Percentiles rank a stretch among this genome's conserved stretches.
Conservation (phyloP, 768 basidiomycete species). For the Tubosaeta sp. region DNA sequence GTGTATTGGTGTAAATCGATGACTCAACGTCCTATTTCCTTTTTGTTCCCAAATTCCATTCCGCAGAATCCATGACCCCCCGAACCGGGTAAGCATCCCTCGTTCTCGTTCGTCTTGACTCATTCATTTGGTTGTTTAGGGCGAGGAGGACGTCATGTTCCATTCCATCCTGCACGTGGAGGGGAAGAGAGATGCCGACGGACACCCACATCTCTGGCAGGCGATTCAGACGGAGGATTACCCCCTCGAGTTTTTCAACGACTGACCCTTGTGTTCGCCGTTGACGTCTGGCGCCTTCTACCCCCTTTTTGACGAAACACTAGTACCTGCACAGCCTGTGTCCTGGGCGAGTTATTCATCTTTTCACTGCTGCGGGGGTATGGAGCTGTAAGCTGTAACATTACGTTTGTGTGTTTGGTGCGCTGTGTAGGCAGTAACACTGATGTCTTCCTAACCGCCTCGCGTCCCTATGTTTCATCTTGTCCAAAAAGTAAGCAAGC, state of each 20-base stretch:
- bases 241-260: conserved; percentile 41
- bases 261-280: conserved; percentile 6
- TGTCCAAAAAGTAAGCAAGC: no score
- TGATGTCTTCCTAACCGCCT: conserved; percentile 2
- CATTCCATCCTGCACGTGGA: conserved; percentile 69
- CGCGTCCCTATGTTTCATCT: not conserved
- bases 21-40: conserved; percentile 9
- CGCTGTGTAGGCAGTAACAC: conserved; percentile 1
- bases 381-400: not conserved
- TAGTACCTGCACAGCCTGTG: conserved; percentile 14
- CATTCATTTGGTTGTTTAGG: conserved; percentile 37
- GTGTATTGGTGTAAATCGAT: conserved; percentile 3
- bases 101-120: not conserved
- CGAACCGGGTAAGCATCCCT: conserved; percentile 50
- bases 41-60: conserved; percentile 7
- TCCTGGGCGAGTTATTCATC: conserved; percentile 1
- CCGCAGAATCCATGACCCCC: conserved; percentile 69
- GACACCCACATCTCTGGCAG: conserved; percentile 52
- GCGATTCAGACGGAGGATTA: conserved; percentile 59
- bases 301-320: conserved; percentile 16
- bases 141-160: conserved; percentile 59
- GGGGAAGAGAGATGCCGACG: conserved; percentile 41
- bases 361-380: conserved; percentile 3
- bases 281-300: not conserved
- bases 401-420: conserved; percentile 9